Evolutionary conservation across 139 green algal genomes (phyloP), one percentile per base, ranked within the genome.

Genomic region (Ulvella scutata): DNA sequence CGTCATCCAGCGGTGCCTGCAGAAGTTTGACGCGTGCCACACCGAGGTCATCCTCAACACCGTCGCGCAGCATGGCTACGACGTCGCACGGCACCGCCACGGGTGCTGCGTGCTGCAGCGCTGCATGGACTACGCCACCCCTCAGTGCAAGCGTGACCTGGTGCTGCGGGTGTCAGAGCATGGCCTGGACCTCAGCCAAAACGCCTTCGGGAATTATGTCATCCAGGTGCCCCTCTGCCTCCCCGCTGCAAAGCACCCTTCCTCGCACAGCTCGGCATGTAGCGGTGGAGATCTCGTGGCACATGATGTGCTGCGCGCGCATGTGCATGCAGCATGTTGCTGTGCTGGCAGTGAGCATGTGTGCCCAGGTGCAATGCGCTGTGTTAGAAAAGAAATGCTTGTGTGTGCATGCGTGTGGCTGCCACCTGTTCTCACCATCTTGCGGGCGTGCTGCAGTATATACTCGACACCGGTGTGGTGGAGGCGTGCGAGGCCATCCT

Each of bases 61-160:
- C 3, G 84, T 51, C 4, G 77, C 34, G 3, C 39, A 43, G 17
- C 78, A 97, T 84, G 96, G 89, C 75, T 87, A 96, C 43, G 91
- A 97, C 82, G 92, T 98, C 62, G 91, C 92, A 31, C 96, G 92
- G 37, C 94, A 99, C 87, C 88, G 95, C 74, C 94, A 99, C 81
- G 94, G 94, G 60, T 99, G 94, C 87, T 99, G 95, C 85, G 95
- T 99, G 75, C 84, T 99, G 82, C 94, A 98, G 87, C 91, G 95
- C 79, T 99, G 95, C 88, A 92, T 99, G 73, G 95, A 99, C 82
- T 96, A 93, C 80, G 94, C 95, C 17, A 93, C 88, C 4, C 80
- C 84, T 2, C 37, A 78, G 40, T 91, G 97, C 84, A 89, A 87
- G 81, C 76, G 82, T 3, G 81, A 77, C 37, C 81, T 99, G 34